Evolutionary conservation across 345 rosid species (phyloP).

Genomic region (Mallotus nudiflorus): DNA sequence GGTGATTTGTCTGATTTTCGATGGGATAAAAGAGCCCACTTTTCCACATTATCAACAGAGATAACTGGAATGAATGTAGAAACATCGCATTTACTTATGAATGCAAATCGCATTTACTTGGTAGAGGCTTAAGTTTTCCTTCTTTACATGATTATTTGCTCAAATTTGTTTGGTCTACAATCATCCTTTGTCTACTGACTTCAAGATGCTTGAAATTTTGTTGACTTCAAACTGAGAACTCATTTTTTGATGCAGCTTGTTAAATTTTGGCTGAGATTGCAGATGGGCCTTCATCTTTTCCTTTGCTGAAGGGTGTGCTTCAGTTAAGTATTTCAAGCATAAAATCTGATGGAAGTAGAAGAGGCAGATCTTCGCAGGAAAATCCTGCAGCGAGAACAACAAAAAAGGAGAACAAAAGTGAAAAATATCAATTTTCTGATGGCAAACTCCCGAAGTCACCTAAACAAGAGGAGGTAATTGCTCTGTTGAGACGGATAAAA

Average conservation of each 20-base stretch:
- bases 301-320: conserved; percentile 10
- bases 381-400: conserved; percentile 22
- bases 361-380: conserved; percentile 27
- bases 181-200: neutral
- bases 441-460: conserved; percentile 22
- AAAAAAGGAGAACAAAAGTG: conserved; percentile 11
- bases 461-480: conserved; percentile 49
- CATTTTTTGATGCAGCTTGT: conserved; percentile 63
- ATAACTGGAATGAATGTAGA: neutral
- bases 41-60: neutral
- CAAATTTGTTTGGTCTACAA: neutral
- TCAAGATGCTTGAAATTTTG: neutral
- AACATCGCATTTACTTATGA: neutral
- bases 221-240: conserved; percentile 38
- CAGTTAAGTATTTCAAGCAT: conserved; percentile 24
- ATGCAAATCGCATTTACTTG: neutral
- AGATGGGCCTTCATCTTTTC: conserved; percentile 30
- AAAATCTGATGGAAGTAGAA: conserved; percentile 29
- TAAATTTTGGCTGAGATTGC: conserved; percentile 66
- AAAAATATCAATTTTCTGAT: conserved; percentile 21
- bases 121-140: neutral
- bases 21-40: too few relatives aligned
- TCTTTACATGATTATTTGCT: neutral
- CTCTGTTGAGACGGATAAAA: conserved; percentile 54
- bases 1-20: neutral